These are phyloP conservation scores for Coemansia sp. DNA, from an alignment of 192 early-diverging fungal species.

Conservation along the genomic window DNA sequence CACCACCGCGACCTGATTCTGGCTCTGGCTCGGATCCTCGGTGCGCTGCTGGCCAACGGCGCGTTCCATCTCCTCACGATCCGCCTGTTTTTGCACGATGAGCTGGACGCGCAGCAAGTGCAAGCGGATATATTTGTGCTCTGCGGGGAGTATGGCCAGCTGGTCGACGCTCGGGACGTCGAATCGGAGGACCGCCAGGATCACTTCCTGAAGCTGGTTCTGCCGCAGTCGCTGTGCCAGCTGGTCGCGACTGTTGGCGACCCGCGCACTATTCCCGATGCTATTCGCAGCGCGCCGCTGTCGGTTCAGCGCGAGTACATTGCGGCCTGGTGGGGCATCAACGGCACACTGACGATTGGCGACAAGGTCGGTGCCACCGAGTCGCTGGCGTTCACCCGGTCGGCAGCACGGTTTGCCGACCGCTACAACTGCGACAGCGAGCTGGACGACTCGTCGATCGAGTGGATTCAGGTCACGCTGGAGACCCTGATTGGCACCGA, in stretches of 20 bases:
- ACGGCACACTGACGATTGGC: neutral
- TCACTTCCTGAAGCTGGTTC: slow-evolving; percentile 1
- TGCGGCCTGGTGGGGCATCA: slow-evolving; percentile 48
- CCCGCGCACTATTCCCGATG: neutral
- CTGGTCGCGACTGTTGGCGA: neutral
- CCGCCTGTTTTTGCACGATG: slow-evolving; percentile 3
- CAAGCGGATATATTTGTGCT: slow-evolving; percentile 23
- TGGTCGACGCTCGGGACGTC: neutral
- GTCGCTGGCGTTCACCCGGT: no score
- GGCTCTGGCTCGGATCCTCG: slow-evolving; percentile 43
- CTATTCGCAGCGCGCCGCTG: slow-evolving; percentile 13
- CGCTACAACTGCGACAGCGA: neutral
- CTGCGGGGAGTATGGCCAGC: neutral
- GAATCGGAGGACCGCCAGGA: no score
- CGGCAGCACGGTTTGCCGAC: neutral
- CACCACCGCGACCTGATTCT: slow-evolving; percentile 22
- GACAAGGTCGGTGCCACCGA: no score
- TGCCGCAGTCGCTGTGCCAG: slow-evolving; percentile 8
- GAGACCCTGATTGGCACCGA: slow-evolving; percentile 1
- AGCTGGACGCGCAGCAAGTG: slow-evolving; percentile 24
- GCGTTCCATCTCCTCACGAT: neutral
- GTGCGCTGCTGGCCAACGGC: slow-evolving; percentile 17
- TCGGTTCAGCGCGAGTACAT: slow-evolving; percentile 51
- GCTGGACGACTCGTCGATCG: neutral
- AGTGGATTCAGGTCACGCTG: slow-evolving; percentile 12